Base-by-base conservation (phyloP, 768 basidiomycete species). In the Polyporus arcularius region DNA sequence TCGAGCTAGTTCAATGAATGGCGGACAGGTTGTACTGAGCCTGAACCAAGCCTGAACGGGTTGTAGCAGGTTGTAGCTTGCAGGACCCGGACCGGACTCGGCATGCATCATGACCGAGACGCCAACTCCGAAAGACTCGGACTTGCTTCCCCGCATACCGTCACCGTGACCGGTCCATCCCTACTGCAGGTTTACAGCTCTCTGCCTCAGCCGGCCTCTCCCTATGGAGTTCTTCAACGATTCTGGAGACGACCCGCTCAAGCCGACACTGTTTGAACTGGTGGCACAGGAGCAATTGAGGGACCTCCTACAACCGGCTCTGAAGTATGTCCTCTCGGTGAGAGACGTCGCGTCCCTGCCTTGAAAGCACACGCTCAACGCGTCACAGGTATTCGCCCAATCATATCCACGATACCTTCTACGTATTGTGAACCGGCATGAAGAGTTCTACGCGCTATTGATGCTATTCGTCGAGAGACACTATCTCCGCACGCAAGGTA, bases 241-340 rank as follows among this genome's bases (percentile, higher is more conserved):
- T 67, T 76, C 85, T 7, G 90, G 89, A 32, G 80, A 82, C 9
- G 88, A 92, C 69, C 82, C 89, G 26, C 74, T 86, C 49, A 89
- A 89, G 63, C 91, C 91, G 2, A 90, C 91, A 11, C 74, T 97
- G 14, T 98, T 96, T 68, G 96, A 98, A 71, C 84, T 98, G 11
- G 80, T 97, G 41, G 94, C 94, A 7, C 92, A 97, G 73, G 96
- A 97, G 66, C 95, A 98, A 71, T 84, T 98, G 18, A 79, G 90
- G 60, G 93, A 96, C 71, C 80, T 97, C 7, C 80, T 98, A 12
- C 96, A 98, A 69, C 96, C 96, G 38, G 94, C 96, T 14, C 78
- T 97, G 70, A 94, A 96, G 76, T 98, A 98, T 77, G 88, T 96
- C 47, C 78, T 98, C 38, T 90, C 90, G 62, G 96, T 96, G 72